A percentile compares a stretch with the other conserved stretches of the same genome.
phyloP scores from a whole-genome alignment of 768 basidiomycete species.

The Amanita brunnescens region DNA sequence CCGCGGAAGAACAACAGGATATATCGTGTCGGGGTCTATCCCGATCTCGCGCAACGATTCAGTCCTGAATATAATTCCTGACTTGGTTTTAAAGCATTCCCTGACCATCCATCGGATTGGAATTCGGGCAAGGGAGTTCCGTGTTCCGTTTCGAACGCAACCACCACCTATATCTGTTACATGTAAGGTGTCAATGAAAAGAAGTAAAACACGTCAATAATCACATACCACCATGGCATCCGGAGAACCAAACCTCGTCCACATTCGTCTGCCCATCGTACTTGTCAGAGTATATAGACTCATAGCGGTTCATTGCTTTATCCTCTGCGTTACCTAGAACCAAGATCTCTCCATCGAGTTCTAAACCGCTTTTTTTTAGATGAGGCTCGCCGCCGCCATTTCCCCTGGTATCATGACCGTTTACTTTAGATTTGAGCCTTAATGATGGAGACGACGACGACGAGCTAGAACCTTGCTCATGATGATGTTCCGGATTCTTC shows the following conservation, averaged over 20 bases:
- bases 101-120: constrained; percentile 67
- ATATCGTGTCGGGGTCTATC: constrained; percentile 38
- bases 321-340: constrained; percentile 18
- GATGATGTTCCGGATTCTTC: background rate
- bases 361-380: background rate
- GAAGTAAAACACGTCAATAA: background rate
- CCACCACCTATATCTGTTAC: constrained; percentile 50
- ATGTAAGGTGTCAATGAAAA: background rate
- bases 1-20: constrained; percentile 29
- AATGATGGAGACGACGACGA: background rate
- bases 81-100: constrained; percentile 51
- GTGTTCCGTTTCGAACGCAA: constrained; percentile 37
- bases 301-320: constrained; percentile 19
- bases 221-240: constrained; percentile 37
- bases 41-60: constrained; percentile 38
- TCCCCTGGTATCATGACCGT: background rate
- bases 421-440: background rate
- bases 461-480: background rate
- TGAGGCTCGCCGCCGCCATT: background rate
- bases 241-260: constrained; percentile 65
- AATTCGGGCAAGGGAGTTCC: constrained; percentile 42
- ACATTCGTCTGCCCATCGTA: constrained; percentile 25
- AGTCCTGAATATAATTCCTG: constrained; percentile 53
- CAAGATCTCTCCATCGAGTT: background rate
- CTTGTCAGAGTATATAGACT: constrained; percentile 22